phyloP scores from a whole-genome alignment of 2,329 filamentous ascomycete species.

The Eutypella sp. region DNA sequence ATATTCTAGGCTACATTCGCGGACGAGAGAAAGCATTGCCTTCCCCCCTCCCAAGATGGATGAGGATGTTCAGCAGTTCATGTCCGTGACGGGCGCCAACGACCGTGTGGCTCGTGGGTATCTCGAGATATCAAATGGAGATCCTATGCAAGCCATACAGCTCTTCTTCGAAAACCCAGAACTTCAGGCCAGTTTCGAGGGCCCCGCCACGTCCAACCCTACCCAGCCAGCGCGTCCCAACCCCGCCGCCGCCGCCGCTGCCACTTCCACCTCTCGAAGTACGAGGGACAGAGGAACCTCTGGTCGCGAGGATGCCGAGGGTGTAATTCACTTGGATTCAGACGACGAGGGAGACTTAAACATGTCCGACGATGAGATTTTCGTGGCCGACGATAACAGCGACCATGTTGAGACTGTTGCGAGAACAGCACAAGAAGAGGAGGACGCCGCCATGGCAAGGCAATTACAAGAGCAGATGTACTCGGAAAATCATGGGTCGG shows the following conservation, averaged over 20 bases:
- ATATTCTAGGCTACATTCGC: too few relatives aligned
- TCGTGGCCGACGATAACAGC: constrained; percentile 30
- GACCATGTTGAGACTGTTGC: constrained; percentile 38
- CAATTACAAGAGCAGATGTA: constrained; percentile 91
- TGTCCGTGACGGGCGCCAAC: constrained; percentile 68
- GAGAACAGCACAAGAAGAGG: constrained; percentile 61
- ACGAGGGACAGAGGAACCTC: constrained; percentile 14
- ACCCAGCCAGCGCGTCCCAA: constrained; percentile 31
- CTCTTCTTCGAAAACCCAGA: constrained; percentile 89
- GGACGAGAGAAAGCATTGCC: too few relatives aligned
- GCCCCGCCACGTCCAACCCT: constrained; percentile 30
- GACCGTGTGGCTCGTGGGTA: constrained; percentile 75
- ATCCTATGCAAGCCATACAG: constrained; percentile 80
- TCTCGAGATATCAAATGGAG: constrained; percentile 76
- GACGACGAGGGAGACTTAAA: constrained; percentile 61
- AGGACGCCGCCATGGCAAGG: constrained; percentile 90
- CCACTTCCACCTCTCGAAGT: constrained; percentile 8
- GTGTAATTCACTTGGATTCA: constrained; percentile 71
- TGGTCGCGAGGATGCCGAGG: constrained; percentile 48
- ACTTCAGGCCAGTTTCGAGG: constrained; percentile 46
- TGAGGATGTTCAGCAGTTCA: constrained; percentile 71
- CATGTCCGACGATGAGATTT: constrained; percentile 31
- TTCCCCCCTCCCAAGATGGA: constrained; percentile 48
- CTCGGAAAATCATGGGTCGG: constrained; percentile 35
- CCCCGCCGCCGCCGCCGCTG: constrained; percentile 24